Evolutionary conservation across 176 grass and related monocot genomes (phyloP).

Genomic region (Hyparrhenia diplandra): DNA sequence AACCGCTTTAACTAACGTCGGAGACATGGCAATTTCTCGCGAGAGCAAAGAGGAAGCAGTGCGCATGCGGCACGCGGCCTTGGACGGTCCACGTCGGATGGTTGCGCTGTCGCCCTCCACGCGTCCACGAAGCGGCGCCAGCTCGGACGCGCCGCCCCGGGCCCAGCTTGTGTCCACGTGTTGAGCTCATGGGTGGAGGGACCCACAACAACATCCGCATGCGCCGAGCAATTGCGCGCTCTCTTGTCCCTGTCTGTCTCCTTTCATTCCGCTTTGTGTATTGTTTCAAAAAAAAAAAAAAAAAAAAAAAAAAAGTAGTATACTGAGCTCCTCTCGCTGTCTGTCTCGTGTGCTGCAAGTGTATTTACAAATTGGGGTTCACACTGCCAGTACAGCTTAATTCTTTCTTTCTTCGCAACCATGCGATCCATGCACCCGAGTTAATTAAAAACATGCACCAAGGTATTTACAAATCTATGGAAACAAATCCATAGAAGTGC

Average conservation of each 20-base stretch:
- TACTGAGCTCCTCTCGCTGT: not conserved
- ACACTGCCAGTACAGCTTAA: too few relatives aligned
- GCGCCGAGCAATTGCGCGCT: not conserved
- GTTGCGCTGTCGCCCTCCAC: not conserved
- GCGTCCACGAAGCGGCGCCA: slow-evolving; percentile 12
- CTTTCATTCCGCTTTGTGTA: too few relatives aligned
- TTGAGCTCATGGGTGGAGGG: not conserved
- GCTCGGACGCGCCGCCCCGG: slow-evolving; percentile 1
- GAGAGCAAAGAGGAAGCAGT: too few relatives aligned
- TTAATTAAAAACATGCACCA: too few relatives aligned
- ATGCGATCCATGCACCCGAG: too few relatives aligned
- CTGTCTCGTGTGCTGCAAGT: not conserved
- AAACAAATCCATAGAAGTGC: too few relatives aligned
- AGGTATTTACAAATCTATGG: too few relatives aligned
- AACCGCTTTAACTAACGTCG: slow-evolving; percentile 8
- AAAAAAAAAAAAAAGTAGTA: too few relatives aligned
- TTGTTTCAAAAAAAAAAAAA: too few relatives aligned
- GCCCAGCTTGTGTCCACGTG: not conserved
- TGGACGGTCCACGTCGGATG: slow-evolving; percentile 10
- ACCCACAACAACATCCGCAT: not conserved
- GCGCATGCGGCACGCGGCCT: not conserved
- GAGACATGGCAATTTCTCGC: not conserved
- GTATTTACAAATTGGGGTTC: not conserved
- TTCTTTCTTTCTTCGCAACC: too few relatives aligned
- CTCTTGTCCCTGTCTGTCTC: not conserved